Evolutionary conservation across 805 yeast species (phyloP).

Genomic region (Candida odintsovae): DNA sequence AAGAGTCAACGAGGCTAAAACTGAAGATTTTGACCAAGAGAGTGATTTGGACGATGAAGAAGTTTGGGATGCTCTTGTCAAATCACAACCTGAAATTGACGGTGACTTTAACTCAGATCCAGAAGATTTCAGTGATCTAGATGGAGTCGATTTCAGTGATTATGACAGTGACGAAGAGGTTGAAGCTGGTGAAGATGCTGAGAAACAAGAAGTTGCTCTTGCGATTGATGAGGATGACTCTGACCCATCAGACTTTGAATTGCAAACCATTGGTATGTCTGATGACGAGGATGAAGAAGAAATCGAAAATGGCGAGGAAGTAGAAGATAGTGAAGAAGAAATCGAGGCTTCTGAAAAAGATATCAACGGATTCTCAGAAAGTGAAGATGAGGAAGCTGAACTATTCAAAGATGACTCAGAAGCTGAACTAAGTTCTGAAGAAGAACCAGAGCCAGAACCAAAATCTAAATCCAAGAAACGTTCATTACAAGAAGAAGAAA

Average conservation of each 20-base stretch:
- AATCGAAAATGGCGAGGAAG: slow-evolving; percentile 25
- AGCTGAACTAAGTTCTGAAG: slow-evolving; percentile 29
- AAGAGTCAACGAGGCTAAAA: slow-evolving; percentile 25
- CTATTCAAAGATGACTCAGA: slow-evolving; percentile 33
- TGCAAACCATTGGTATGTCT: slow-evolving; percentile 30
- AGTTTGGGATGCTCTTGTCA: slow-evolving; percentile 75
- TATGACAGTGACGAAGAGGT: slow-evolving; percentile 39
- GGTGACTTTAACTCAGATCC: slow-evolving; percentile 36
- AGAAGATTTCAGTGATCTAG: slow-evolving; percentile 58
- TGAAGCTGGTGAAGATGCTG: slow-evolving; percentile 16
- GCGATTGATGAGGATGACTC: slow-evolving; percentile 25
- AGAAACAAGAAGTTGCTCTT: slow-evolving; percentile 25
- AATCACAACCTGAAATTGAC: slow-evolving; percentile 68
- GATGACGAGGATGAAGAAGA: slow-evolving; percentile 22
- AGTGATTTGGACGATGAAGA: slow-evolving; percentile 61
- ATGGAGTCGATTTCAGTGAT: slow-evolving; percentile 43
- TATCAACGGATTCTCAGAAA: slow-evolving; percentile 29
- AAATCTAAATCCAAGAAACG: slow-evolving; percentile 26
- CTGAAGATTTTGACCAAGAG: slow-evolving; percentile 34
- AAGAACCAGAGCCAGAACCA: slow-evolving; percentile 19
- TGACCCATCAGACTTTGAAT: slow-evolving; percentile 33
- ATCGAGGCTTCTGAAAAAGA: slow-evolving; percentile 20
- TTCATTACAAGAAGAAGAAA: slow-evolving; percentile 18
- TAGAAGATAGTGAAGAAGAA: slow-evolving; percentile 28
- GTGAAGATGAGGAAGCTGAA: slow-evolving; percentile 32